Evolutionary conservation across 768 basidiomycete species (phyloP), one percentile per base, ranked within the genome.

Genomic region (Pleurotus sapidus): DNA sequence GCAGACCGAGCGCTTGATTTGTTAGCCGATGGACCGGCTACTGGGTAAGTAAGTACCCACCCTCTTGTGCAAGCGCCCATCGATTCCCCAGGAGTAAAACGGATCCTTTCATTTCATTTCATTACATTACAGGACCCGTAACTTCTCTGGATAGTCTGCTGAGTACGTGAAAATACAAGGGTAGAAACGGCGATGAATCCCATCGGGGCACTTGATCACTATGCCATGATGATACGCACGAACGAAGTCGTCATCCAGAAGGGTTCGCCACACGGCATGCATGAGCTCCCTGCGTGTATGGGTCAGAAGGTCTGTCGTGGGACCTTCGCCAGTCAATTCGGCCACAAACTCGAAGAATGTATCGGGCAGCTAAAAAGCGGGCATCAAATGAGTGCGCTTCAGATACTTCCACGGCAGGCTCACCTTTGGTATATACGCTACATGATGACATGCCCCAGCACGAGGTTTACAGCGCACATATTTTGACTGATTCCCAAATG

Each of bases 351-450:
- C 69, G 30, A 70, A 64, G 25, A 74, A 56, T 2, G 47, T 24
- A 40, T 69, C 69, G 1, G 68, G 71, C n/a, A 75, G 64, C 70
- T 75, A 57, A 24, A 45, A 11, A 17, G 39, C 4, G 48, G 46
- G 17, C 24, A 59, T 30, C 27, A 40, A 18, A 11, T 55, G 8
- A 2, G 1, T 15, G 24, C 4, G n/a, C 25, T 27, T 9, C 25
- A 25, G 6, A 11, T 30, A 49, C 17, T 5, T 30, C 17, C 14
- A 12, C 23, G 17, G 30, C 8, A 55, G 50, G 54, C 65, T 46
- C 56, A 78, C 75, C 46, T 64, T 65, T 0, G 71, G 71, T 55
- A 80, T 68, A 63, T 78, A 78, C 1, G 69, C 74, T 5, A 77
- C 11, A 51, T 76, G 74, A 49, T 78, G 70, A n/a, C 67, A 70